These are phyloP conservation scores for Hexamita inflata DNA, from an alignment of 208 protist species.

Conservation along the genomic window DNA sequence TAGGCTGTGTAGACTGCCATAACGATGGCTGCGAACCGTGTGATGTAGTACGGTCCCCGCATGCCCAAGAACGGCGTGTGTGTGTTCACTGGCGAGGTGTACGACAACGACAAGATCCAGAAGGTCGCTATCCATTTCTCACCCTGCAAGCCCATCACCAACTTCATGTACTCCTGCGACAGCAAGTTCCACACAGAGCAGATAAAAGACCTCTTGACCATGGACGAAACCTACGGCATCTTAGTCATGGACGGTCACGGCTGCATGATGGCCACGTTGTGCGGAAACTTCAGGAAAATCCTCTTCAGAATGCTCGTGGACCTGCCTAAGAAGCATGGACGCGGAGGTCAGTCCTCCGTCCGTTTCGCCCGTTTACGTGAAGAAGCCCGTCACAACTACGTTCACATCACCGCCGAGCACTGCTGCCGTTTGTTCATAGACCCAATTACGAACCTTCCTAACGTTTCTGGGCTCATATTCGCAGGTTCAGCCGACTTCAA, in stretches of 20 bases:
- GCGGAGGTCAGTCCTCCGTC: conserved; percentile 96
- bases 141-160: conserved; percentile 96
- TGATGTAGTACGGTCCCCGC: conserved; percentile 37
- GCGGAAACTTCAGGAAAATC: conserved; percentile 85
- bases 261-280: conserved; percentile 83
- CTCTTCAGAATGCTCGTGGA: conserved; percentile 95
- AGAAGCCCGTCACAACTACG: conserved; percentile 97
- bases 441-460: conserved; percentile 65
- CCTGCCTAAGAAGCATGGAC: conserved; percentile 98
- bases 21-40: conserved; percentile 58
- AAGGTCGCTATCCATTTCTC: conserved; percentile 95
- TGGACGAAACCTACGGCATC: conserved; percentile 98
- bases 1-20: conserved; percentile 70
- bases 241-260: conserved; percentile 97
- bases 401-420: conserved; percentile 76
- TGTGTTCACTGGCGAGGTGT: conserved; percentile 67
- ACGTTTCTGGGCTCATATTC: conserved; percentile 92
- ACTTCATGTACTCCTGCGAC: conserved; percentile 84
- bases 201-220: conserved; percentile 85
- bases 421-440: conserved; percentile 89
- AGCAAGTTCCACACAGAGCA: conserved; percentile 86
- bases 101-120: conserved; percentile 91
- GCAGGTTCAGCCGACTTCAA: conserved; percentile 99
- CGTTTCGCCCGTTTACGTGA: conserved; percentile 97
- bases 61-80: conserved; percentile 68